Evolutionary conservation across 768 basidiomycete genomes (phyloP).

Genomic region (Coprinopsis marcescibilis): DNA sequence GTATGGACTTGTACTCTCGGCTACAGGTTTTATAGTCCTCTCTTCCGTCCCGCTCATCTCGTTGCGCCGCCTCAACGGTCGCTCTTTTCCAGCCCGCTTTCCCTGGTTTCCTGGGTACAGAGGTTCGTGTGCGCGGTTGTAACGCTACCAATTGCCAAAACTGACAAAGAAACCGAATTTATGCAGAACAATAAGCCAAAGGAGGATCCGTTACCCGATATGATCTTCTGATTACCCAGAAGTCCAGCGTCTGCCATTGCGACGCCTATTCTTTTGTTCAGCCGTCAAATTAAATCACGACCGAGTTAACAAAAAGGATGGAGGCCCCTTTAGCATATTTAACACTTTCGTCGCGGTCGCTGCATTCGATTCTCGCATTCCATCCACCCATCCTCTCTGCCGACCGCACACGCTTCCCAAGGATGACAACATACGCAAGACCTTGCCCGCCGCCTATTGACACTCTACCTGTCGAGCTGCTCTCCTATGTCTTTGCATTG

Average conservation of each 20-base stretch:
- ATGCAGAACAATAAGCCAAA: slow-evolving; percentile 28
- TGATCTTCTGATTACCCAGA: slow-evolving; percentile 24
- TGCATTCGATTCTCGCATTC: slow-evolving; percentile 14
- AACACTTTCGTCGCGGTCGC: slow-evolving; percentile 15
- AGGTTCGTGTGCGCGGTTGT: slow-evolving; percentile 20
- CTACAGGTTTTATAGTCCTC: slow-evolving; percentile 10
- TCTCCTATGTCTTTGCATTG: slow-evolving; percentile 51
- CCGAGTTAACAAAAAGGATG: slow-evolving; percentile 23
- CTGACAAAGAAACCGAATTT: slow-evolving; percentile 11
- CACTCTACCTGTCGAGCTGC: slow-evolving; percentile 49
- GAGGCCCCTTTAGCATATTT: slow-evolving; percentile 20
- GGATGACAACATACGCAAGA: slow-evolving; percentile 14
- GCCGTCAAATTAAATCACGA: slow-evolving; percentile 20
- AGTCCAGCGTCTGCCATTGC: slow-evolving; percentile 8
- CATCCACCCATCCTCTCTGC: slow-evolving; percentile 8
- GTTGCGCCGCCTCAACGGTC: slow-evolving; percentile 7
- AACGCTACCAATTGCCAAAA: slow-evolving; percentile 14
- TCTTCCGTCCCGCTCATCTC: slow-evolving; percentile 7
- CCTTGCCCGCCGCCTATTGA: slow-evolving; percentile 24
- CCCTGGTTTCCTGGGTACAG: slow-evolving; percentile 19
- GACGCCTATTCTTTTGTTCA: slow-evolving; percentile 31
- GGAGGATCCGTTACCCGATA: slow-evolving; percentile 24
- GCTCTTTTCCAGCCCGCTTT: slow-evolving; percentile 13
- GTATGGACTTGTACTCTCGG: neutral
- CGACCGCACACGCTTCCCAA: slow-evolving; percentile 6